A percentile compares a stretch with the other conserved stretches of the same genome.
These are phyloP conservation scores for Neurospora tetraspora DNA, from an alignment of 495 filamentous ascomycete genomes.

Conservation along the genomic window DNA sequence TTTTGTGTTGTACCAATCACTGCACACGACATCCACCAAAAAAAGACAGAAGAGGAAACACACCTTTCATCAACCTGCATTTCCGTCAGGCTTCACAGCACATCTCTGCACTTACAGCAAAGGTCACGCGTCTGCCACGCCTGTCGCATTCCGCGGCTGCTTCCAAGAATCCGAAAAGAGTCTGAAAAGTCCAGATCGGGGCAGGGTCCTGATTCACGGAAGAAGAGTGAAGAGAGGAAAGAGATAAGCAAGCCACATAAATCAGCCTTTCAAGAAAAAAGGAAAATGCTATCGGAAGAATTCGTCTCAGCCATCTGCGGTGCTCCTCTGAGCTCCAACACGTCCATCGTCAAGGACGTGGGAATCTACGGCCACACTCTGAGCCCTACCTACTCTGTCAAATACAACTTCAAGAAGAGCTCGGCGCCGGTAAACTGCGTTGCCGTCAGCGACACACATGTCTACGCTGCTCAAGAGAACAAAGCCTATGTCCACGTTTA, in stretches of 20 bases:
- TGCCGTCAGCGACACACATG: constrained; percentile 70
- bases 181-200: neutral
- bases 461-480: constrained; percentile 82
- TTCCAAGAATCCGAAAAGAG: constrained; percentile 1
- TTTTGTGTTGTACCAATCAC: neutral
- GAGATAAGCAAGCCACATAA: neutral
- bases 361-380: constrained; percentile 78
- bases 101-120: neutral
- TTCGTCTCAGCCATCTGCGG: constrained; percentile 68
- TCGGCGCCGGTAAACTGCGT: constrained; percentile 68
- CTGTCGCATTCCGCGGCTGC: neutral
- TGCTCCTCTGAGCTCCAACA: constrained; percentile 52
- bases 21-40: neutral
- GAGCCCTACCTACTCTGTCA: constrained; percentile 60
- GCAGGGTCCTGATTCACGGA: neutral
- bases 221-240: neutral
- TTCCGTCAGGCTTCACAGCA: neutral
- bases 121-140: neutral
- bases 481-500: constrained; percentile 93
- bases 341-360: constrained; percentile 60
- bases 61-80: neutral
- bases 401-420: constrained; percentile 84
- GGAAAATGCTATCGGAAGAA: constrained; percentile 66
- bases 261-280: too few species aligned
- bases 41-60: neutral